A percentile compares a stretch with the other conserved stretches of the same genome.
Evolutionary conservation across 2,329 filamentous ascomycete genomes (phyloP).

Genomic region (Sporothrix schenckii): DNA sequence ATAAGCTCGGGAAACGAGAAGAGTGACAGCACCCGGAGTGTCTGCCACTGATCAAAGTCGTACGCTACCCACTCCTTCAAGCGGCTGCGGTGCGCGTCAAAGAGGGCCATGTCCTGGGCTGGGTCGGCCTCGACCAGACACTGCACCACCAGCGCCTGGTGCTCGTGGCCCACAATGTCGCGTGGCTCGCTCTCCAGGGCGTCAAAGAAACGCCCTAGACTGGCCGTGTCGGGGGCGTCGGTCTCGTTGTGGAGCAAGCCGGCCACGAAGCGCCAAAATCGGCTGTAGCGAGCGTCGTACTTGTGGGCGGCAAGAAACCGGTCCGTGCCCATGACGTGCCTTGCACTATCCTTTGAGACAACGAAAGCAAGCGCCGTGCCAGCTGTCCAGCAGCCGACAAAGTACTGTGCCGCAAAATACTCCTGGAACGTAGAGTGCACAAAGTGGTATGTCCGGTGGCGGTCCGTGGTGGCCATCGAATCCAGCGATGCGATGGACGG

Average conservation of each 20-base stretch:
- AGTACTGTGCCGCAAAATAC: slow-evolving; percentile 7
- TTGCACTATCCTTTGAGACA: background rate
- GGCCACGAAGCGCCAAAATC: background rate
- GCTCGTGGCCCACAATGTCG: background rate
- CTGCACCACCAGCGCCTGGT: background rate
- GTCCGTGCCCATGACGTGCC: background rate
- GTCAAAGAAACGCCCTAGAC: background rate
- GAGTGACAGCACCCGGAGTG: background rate
- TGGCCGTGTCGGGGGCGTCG: background rate
- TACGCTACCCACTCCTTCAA: background rate
- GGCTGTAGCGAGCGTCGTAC: background rate
- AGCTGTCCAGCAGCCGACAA: background rate
- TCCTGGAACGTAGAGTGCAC: background rate
- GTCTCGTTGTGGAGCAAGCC: background rate
- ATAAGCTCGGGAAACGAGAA: slow-evolving; percentile 1
- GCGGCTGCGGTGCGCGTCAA: background rate
- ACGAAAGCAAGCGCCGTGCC: slow-evolving; percentile 1
- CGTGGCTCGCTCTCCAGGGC: background rate
- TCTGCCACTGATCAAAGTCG: background rate
- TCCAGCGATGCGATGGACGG: background rate
- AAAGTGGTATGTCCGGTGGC: slow-evolving; percentile 1
- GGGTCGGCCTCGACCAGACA: background rate
- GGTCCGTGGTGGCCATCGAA: background rate
- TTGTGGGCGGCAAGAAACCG: background rate
- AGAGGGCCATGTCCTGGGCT: background rate